These are phyloP conservation scores for Cicer judaicum DNA, from an alignment of 306 rosid species.

Conservation along the genomic window DNA sequence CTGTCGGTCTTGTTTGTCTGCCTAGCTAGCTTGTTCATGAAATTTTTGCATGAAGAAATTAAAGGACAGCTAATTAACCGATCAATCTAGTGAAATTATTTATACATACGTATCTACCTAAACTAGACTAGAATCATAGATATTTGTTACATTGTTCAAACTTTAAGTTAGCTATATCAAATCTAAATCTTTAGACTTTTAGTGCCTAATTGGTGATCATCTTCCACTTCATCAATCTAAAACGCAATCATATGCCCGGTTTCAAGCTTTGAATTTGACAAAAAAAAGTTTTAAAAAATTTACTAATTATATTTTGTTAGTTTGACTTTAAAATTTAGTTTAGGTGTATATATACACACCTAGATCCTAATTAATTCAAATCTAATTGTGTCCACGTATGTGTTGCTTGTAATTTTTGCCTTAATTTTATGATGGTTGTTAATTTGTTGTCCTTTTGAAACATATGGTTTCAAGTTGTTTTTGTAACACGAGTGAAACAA, in stretches of 20 bases:
- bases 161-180: neutral
- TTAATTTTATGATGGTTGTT: too few species aligned
- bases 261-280: conserved; percentile 12
- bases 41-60: neutral
- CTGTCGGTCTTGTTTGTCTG: conserved; percentile 16
- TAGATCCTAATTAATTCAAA: too few species aligned
- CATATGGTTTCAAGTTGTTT: too few species aligned
- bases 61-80: neutral
- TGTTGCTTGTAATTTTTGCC: too few species aligned
- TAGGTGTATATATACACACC: neutral
- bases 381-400: too few species aligned
- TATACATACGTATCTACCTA: neutral
- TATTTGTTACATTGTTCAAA: neutral
- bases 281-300: neutral
- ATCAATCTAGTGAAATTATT: neutral
- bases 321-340: conserved; percentile 9
- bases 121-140: neutral
- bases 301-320: neutral
- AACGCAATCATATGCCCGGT: neutral
- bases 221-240: neutral
- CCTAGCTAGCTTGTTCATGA: neutral
- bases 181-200: conserved; percentile 6
- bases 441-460: too few species aligned
- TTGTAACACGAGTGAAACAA: too few species aligned
- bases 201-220: neutral